A percentile compares a stretch with the other conserved stretches of the same genome.
Conservation (phyloP, 2,329 filamentous ascomycete species). For the Penicillium griseofulvum region DNA sequence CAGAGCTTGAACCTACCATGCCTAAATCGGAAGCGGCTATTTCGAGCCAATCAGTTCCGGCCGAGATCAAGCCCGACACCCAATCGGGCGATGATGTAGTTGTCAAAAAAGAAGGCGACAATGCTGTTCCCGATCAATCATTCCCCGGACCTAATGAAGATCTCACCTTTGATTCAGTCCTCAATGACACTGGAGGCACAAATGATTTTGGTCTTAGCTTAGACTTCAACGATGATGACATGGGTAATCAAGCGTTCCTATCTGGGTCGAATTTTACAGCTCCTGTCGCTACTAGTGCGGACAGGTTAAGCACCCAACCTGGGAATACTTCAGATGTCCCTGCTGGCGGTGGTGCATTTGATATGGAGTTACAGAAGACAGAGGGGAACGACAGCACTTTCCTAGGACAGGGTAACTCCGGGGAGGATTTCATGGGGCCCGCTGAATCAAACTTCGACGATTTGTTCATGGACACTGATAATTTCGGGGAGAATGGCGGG, state of each 20-base stretch:
- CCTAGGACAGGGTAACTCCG: conserved; percentile 22
- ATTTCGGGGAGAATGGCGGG: conserved; percentile 33
- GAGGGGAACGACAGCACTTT: conserved; percentile 18
- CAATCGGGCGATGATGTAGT: conserved; percentile 13
- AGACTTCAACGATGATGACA: conserved; percentile 40
- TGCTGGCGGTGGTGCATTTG: conserved; percentile 36
- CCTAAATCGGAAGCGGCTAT: conserved; percentile 15
- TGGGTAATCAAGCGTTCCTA: conserved; percentile 40
- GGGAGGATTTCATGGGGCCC: conserved; percentile 38
- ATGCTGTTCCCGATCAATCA: conserved; percentile 22
- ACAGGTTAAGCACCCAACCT: conserved; percentile 10
- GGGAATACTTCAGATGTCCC: conserved; percentile 22
- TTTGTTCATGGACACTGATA: conserved; percentile 43
- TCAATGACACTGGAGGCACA: conserved; percentile 33
- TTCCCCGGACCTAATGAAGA: conserved; percentile 31
- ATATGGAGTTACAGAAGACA: conserved; percentile 36
- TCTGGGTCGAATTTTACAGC: conserved; percentile 33
- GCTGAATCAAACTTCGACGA: conserved; percentile 48
- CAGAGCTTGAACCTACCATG: conserved; percentile 17
- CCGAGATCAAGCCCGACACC: conserved; percentile 11
- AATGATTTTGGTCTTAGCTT: conserved; percentile 42
- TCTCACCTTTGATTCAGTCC: conserved; percentile 43
- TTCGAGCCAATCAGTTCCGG: conserved; percentile 11
- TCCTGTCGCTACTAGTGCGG: conserved; percentile 14
- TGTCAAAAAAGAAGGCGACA: conserved; percentile 26